Base-by-base conservation (phyloP, 768 basidiomycete genomes). In the Candolleomyces eurysporus region DNA sequence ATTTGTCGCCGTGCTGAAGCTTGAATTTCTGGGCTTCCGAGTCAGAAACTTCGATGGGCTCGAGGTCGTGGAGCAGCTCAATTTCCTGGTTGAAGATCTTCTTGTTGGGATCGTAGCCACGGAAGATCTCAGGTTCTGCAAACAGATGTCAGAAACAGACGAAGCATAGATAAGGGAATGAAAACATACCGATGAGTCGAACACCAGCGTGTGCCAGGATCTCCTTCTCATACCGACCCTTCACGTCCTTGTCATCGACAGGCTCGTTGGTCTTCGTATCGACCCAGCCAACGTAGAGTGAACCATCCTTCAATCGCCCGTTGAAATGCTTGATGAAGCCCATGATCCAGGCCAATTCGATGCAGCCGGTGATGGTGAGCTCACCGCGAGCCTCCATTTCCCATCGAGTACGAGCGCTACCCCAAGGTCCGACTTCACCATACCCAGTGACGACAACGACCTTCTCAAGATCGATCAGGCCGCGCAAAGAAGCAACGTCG, bases 301-400 rank as follows among this genome's bases (percentile, higher is more conserved):
- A 85, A 48, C 94, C 94, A 66, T 91, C 87, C 78, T 96, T 95
- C 66, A 98, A 84, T 61, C 94, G 94, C 17, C 97, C 97, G 66
- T 99, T 93, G 75, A 98, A 96, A 80, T 99, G 95, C 75, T 96
- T 97, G 84, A 98, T 97, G 77, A 85, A 87, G 46, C 97, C 96
- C 93, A 96, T 98, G 76, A 98, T 89, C 96, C 96, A 99, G 3
- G 96, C 96, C 92, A 99, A 96, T 79, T 99, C 97, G 69, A 99
- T 97, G 69, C 93, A 94, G 19, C 97, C 97, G 73, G 97, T 91
- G 67, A 98, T 96, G 1, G 96, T 95, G 75, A 98, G 90, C 70
- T 96, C 89, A n/a, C 97, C 96, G 50, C 87, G 84, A 50, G 95
- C 96, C 72, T 99, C 97, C 95, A 99, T 98, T 79, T 99, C 97